Evolutionary conservation across 768 basidiomycete species (phyloP), one percentile per base, ranked within the genome.

Genomic region (Amanita polypyramis): DNA sequence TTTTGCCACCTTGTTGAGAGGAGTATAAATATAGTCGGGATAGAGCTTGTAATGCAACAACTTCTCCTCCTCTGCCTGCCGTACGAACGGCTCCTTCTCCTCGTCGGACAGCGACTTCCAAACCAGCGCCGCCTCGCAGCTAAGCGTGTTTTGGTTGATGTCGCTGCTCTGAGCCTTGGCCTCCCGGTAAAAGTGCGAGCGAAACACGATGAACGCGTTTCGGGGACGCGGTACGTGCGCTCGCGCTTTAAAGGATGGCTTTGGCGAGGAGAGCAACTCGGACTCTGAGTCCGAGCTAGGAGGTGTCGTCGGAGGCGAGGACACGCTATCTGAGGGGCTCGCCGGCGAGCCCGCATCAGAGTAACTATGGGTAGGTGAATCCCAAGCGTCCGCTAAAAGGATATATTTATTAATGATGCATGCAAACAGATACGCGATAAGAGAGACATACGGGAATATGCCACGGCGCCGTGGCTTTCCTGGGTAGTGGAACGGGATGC

Each of bases 141-240:
- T 68, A 37, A 67, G 58, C 20, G 64, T 54, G 25, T 63, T 62
- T 53, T 70, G 67, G 44, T 62, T 62, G 12, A 53, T 54, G 23
- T 56, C 49, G 23, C 45, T 49, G 46, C 21, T 45, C 10, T 4
- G 37, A 54, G 50, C 32, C 45, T 35, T 53, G 36, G 29, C 42
- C 33, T 25, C 39, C 21, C 27, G 48, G 38, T 55, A 54, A 44
- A 61, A 60, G 37, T 58, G 52, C 7, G 65, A 68, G 17, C 68
- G 65, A 54, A 64, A 68, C 47, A 65, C 35, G 45, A 70, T 65
- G 51, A 70, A 70, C 12, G 66, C 61, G 48, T 70, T 70, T n/a
- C 62, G 60, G 2, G 67, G 68, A 4, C 68, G 66, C 12, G 62
- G 63, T 32, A 68, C 53, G 33, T 62, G 56, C 10, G 53, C 47